Conservation (phyloP, 108 stramenopile species). For the Pseudonitzschia multiseries region DNA sequence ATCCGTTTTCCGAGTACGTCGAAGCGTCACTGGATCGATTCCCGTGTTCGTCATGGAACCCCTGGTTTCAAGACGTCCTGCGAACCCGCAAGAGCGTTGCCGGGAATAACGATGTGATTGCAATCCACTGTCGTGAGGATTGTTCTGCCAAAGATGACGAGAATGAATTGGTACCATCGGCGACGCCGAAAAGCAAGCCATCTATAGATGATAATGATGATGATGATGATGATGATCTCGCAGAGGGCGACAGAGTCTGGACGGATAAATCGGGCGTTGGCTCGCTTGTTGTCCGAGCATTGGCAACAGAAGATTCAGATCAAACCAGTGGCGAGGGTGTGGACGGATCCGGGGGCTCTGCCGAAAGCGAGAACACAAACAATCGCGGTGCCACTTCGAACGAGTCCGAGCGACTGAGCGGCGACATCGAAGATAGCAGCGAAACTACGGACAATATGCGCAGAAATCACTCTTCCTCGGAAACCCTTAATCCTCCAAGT, state of each 20-base stretch:
- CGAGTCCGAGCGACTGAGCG: background rate
- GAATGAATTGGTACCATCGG: no score
- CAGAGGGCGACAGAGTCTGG: background rate
- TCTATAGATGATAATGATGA: no score
- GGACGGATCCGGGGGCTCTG: background rate
- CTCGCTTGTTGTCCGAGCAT: background rate
- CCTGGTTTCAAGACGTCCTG: background rate
- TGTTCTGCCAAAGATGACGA: background rate
- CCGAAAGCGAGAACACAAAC: background rate
- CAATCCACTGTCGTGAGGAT: background rate
- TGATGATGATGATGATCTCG: background rate
- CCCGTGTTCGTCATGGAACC: slow-evolving; percentile 16
- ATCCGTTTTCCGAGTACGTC: slow-evolving; percentile 20
- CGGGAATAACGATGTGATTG: background rate
- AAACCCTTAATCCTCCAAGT: background rate
- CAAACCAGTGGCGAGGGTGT: background rate
- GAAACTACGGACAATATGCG: background rate
- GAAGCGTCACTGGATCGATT: slow-evolving; percentile 23
- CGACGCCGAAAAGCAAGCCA: no score
- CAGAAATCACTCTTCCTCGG: background rate
- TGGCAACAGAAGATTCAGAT: background rate
- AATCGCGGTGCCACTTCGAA: background rate
- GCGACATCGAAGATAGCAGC: background rate
- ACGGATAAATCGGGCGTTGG: slow-evolving; percentile 14
- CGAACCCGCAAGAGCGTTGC: background rate